Evolutionary conservation across 2,329 filamentous ascomycete genomes (phyloP).

Genomic region (Alternaria consortialis): DNA sequence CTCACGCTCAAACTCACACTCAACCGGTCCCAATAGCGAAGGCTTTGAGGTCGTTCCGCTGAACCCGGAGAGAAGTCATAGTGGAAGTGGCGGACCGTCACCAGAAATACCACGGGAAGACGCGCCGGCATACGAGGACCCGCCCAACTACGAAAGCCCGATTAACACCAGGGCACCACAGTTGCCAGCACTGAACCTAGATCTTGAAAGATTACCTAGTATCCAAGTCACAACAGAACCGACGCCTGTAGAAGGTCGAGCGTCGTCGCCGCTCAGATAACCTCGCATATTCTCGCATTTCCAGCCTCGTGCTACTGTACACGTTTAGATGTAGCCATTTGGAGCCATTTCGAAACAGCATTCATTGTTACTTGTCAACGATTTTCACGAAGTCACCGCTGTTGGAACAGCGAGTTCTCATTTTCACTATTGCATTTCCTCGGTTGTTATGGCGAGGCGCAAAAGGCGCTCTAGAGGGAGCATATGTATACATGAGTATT

Average conservation of each 20-base stretch:
- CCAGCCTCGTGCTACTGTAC: background rate
- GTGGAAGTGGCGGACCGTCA: conserved; percentile 31
- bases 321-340: background rate
- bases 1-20: conserved; percentile 28
- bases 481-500: background rate
- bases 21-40: conserved; percentile 34
- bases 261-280: conserved; percentile 20
- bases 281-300: background rate
- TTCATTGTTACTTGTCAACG: background rate
- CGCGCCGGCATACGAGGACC: conserved; percentile 56
- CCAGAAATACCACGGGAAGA: conserved; percentile 43
- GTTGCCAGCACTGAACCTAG: conserved; percentile 52
- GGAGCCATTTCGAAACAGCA: background rate
- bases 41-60: conserved; percentile 57
- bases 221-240: conserved; percentile 55
- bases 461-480: background rate
- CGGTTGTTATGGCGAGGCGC: background rate
- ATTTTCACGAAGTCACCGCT: background rate
- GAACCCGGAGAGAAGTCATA: conserved; percentile 48
- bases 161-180: conserved; percentile 41
- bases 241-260: conserved; percentile 30
- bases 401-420: background rate
- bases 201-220: conserved; percentile 54
- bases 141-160: conserved; percentile 60
- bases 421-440: background rate